Base-by-base conservation (phyloP, 1,139 yeast species). In the Sporopachydermia cereana region DNA sequence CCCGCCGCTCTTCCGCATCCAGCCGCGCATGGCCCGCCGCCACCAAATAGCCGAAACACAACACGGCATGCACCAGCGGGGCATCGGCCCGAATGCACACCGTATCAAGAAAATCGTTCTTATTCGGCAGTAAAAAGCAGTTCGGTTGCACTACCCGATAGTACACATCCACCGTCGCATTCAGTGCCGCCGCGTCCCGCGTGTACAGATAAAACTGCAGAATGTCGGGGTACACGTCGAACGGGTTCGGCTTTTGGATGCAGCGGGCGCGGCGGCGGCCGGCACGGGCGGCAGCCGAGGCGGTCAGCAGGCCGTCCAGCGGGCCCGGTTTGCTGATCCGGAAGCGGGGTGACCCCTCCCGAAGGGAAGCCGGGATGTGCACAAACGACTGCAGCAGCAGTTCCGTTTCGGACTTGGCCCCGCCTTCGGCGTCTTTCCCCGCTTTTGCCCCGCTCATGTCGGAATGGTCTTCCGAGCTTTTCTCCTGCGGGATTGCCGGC, bases 41-140 rank as follows among this genome's bases (percentile, higher is more conserved):
- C 9, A 34, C n/a, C 22, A 34, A 12, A n/a, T 16, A n/a, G 9
- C 39, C 39, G 18, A 34, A 20, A n/a, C 39, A 34, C 9, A 34
- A n/a, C 39, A 34, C 39, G 9, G 39, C 39, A 34, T 34, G 39
- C 9, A n/a, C 39, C 12, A 34, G 39, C 22, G 39, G 39, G 12
- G 39, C 39, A 20, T 34, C 39, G 12, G 39, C 5, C 5, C 39
- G 18, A n/a, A 34, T 34, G 17, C 39, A 34, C 9, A 34, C n/a
- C 9, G 39, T 34, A 34, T 34, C 39, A 16, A 34, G 39, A n/a
- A 34, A 34, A 34, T 34, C 39, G 39, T 34, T 34, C 22, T 34
- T 34, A 20, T 34, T 34, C 22, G 39, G 39, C 9, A 34, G 39
- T 16, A 34, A 7, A 20, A 34, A 34, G 9, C 18, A 34, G 39